A percentile compares a stretch with the other conserved stretches of the same genome.
Conservation (phyloP, 2,329 filamentous ascomycete genomes). For the Stachybotrys elegans region DNA sequence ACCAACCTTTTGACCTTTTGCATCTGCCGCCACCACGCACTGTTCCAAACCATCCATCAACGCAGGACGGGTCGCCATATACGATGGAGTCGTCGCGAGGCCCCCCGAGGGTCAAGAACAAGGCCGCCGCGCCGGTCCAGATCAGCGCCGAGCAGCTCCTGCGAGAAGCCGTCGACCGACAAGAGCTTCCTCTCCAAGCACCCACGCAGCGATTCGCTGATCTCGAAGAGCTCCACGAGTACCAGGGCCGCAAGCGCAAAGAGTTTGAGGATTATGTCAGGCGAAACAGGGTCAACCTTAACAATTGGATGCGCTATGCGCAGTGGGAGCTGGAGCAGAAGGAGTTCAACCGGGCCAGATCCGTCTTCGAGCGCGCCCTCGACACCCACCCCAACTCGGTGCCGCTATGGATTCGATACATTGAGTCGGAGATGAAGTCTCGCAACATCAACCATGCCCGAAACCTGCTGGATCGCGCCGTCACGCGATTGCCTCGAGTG, state of each 20-base stretch:
- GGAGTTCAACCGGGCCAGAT: slow-evolving; percentile 86
- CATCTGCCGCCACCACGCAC: slow-evolving; percentile 7
- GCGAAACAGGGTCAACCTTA: slow-evolving; percentile 90
- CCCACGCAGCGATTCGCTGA: slow-evolving; percentile 94
- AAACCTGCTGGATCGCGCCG: slow-evolving; percentile 91
- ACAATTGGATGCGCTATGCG: slow-evolving; percentile 98
- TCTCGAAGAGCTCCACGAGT: slow-evolving; percentile 95
- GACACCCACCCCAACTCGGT: slow-evolving; percentile 88
- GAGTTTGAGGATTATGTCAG: slow-evolving; percentile 98
- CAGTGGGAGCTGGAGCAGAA: slow-evolving; percentile 98
- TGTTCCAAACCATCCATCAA: too few relatives aligned
- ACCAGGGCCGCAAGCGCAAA: slow-evolving; percentile 89
- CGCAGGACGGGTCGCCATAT: too few relatives aligned
- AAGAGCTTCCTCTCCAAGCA: slow-evolving; percentile 81
- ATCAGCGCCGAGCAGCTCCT: slow-evolving; percentile 97
- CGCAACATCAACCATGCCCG: slow-evolving; percentile 95
- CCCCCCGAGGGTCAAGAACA: slow-evolving; percentile 97
- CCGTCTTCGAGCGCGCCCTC: slow-evolving; percentile 89
- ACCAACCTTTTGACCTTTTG: slow-evolving; percentile 6
- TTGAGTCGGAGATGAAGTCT: slow-evolving; percentile 90
- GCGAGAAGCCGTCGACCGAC: slow-evolving; percentile 92
- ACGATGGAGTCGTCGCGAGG: slow-evolving; percentile 88
- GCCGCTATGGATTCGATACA: slow-evolving; percentile 84
- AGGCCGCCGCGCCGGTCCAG: slow-evolving; percentile 84
- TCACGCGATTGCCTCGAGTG: slow-evolving; percentile 82